Conservation (phyloP, 163 green algal genomes). For the Volvox carteri region DNA sequence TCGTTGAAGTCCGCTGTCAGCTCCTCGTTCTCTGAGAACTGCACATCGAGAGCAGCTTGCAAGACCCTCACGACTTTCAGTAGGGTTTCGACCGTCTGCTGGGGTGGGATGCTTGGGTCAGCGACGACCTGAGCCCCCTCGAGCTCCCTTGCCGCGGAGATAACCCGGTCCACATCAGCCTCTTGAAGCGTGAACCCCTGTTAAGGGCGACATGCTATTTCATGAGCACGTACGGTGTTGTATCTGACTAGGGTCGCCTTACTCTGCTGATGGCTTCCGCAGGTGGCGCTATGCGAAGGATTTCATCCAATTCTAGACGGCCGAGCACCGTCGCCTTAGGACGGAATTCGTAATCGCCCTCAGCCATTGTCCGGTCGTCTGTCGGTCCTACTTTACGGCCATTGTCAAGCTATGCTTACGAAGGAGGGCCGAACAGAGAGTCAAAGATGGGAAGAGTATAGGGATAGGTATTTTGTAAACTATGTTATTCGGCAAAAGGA, state of each 20-base stretch:
- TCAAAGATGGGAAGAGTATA: no score
- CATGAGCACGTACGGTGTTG: no score
- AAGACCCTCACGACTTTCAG: constrained; percentile 61
- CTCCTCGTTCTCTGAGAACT: constrained; percentile 69
- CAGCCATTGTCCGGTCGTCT: not conserved
- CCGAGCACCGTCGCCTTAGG: constrained; percentile 43
- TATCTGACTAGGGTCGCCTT: not conserved
- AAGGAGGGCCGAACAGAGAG: no score
- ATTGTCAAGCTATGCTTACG: not conserved
- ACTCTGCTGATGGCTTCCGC: constrained; percentile 53
- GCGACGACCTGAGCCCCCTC: constrained; percentile 59
- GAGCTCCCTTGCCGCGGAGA: constrained; percentile 62
- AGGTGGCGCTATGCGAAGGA: constrained; percentile 48
- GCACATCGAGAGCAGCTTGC: constrained; percentile 72
- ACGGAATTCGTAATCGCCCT: constrained; percentile 54
- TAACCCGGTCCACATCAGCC: constrained; percentile 66
- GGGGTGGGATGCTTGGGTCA: constrained; percentile 58
- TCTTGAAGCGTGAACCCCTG: constrained; percentile 72
- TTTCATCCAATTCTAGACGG: constrained; percentile 44
- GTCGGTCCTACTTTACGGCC: not conserved
- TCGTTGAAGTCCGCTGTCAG: constrained; percentile 68
- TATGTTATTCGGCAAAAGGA: not conserved
- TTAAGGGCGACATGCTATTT: not conserved
- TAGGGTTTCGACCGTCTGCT: constrained; percentile 66
- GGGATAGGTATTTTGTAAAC: no score